Evolutionary conservation across 768 basidiomycete species (phyloP), one percentile per base, ranked within the genome.

Genomic region (Roridomyces roridus): DNA sequence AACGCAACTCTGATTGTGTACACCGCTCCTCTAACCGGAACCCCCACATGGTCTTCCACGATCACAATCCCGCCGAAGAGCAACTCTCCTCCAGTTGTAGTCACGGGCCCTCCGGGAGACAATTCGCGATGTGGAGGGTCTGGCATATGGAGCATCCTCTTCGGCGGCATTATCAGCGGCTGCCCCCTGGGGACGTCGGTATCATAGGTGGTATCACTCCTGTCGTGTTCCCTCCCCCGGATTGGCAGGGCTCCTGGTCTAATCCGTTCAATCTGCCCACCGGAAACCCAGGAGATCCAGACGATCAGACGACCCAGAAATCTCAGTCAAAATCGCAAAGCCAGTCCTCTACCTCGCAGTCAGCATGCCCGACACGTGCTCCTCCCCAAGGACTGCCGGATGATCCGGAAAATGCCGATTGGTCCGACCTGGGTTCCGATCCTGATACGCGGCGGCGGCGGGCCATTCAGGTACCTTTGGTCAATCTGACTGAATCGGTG

Each of bases 171-270:
- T 46, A 55, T 55, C 35, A 23, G 36, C 29, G 44, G 36, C 10
- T 54, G 42, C 12, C 52, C 31, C 52, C 52, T 1, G 37, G 26
- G 28, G 46, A 47, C n/a, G 39, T 55, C 21, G 53, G 53, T 5
- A 55, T 55, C 25, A 46, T 47, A 12, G 23, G 18, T 14, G 53
- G 53, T 17, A 47, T 55, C 4, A 55, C 45, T 6, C 53, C 53
- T 1, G 6, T 35, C 8, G 37, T 29, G 4, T 12, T 35, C 23
- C 50, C 50, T 0, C 50, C 50, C 7, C 50, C 50, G 7, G 29
- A 20, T 4, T 51, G 50, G 50, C 42, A 21, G 2, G 50, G 50
- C 15, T 3, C 20, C 21, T 51, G 50, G 50, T 11, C 28, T 0
- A 20, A 51, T 26, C 50, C 50, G 5, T 40, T 49, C 26, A 40